Evolutionary conservation across 768 basidiomycete genomes (phyloP), one percentile per base, ranked within the genome.

Genomic region (Tulasnella sp.): DNA sequence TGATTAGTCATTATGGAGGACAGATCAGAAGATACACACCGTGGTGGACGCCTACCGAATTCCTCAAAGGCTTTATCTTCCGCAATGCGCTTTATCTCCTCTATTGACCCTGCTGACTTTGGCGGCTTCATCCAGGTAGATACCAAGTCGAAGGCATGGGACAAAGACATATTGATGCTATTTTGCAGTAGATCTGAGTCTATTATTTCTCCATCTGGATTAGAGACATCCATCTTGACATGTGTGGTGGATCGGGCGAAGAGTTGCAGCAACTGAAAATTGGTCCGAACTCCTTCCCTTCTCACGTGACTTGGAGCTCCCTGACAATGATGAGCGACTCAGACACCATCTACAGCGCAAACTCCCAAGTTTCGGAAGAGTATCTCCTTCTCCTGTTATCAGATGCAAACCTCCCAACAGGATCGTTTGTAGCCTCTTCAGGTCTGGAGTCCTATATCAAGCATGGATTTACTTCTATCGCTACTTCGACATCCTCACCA

Each of bases 371-470:
- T n/a, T n/a, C 37, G 15, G 80, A 84, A 61, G 69, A 74, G 0
- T 86, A 83, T 63, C 66, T 89, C 27, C 70, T 89, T 15, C 75
- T 91, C 33, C 72, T 92, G 31, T 74, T 93, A 37, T 75, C 86
- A 0, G 90, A 93, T 68, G 85, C 87, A 55, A 96, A 93, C 65
- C 78, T 99, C 3, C 95, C 95, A 2, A 98, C 93, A 0, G 95
- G 95, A 31, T 83, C 93, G 1, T 99, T 99, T 64, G 87, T 96
- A 53, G 87, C 92, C 0, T 95, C 91, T 1, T 77, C 87, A 2
- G 93, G 93, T 1, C 74, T 98, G 54, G 93, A 99, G 61, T 89
- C 90, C 4, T 91, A 79, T 62, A 67, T 77, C 34, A 81, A 83
- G 24, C 95, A 99, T 63, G 95, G 90, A 0, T 84, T 92, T 60